phyloP scores from a whole-genome alignment of 2,329 filamentous ascomycete genomes.

The Cadophora sp. region DNA sequence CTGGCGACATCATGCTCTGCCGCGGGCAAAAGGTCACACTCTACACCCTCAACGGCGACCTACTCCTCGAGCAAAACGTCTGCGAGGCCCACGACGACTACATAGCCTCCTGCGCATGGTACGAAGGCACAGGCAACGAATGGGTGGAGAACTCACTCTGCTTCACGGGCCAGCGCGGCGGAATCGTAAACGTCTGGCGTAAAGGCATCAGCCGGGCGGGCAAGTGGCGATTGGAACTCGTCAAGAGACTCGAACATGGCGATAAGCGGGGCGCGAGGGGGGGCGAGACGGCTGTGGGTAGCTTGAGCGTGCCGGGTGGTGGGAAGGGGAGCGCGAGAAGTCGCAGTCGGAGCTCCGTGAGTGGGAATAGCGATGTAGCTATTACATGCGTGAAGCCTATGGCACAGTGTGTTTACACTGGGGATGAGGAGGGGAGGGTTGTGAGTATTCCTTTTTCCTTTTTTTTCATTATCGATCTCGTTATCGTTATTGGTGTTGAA shows the following conservation, averaged over 20 bases:
- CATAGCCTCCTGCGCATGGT: conserved; percentile 85
- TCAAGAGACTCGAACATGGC: conserved; percentile 82
- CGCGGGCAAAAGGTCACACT: conserved; percentile 76
- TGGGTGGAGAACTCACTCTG: conserved; percentile 88
- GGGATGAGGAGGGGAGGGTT: conserved; percentile 91
- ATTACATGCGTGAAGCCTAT: conserved; percentile 89
- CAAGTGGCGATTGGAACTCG: conserved; percentile 70
- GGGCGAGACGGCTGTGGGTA: conserved; percentile 47
- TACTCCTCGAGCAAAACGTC: conserved; percentile 82
- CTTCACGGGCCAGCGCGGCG: conserved; percentile 86
- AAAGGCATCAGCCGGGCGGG: conserved; percentile 52
- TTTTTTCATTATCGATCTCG: background rate
- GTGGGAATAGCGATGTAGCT: conserved; percentile 63
- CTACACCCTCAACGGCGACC: conserved; percentile 86
- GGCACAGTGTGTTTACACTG: conserved; percentile 86
- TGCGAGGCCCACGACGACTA: conserved; percentile 76
- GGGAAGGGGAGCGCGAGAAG: conserved; percentile 26
- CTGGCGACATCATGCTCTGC: conserved; percentile 87
- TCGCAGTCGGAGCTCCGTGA: conserved; percentile 22
- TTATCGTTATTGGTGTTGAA: no score
- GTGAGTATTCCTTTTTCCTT: conserved; percentile 58
- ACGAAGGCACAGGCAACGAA: conserved; percentile 90
- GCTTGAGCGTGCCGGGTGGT: conserved; percentile 38
- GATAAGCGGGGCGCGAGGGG: conserved; percentile 70
- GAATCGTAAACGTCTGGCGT: conserved; percentile 81